Evolutionary conservation across 371 early-diverging fungal genomes (phyloP).

Genomic region (Nematocida ausubeli): DNA sequence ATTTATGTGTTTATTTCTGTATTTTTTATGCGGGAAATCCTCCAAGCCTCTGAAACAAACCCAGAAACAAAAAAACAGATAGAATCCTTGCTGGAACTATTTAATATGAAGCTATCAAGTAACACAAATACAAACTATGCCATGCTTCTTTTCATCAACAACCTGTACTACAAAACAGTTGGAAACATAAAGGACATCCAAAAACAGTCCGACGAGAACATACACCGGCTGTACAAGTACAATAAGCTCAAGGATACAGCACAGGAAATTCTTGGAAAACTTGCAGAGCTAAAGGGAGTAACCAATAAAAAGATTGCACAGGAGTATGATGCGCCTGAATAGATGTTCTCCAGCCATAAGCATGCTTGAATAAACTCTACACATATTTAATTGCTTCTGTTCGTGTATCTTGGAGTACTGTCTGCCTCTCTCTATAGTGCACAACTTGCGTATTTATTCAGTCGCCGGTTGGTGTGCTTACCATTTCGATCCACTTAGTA

Average conservation of each 20-base stretch:
- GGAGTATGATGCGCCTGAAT: constrained; percentile 38
- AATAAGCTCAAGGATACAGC: constrained; percentile 66
- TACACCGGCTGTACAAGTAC: constrained; percentile 61
- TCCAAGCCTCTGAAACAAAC: background rate
- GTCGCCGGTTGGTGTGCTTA: too few species aligned
- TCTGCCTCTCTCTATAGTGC: too few species aligned
- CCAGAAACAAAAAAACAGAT: background rate
- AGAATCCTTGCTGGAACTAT: background rate
- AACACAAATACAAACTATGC: constrained; percentile 6
- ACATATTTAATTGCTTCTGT: background rate
- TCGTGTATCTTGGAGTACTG: background rate
- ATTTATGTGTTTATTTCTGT: too few species aligned
- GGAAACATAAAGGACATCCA: constrained; percentile 41
- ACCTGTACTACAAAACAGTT: background rate
- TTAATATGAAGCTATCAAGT: background rate
- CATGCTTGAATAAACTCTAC: background rate
- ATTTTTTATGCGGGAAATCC: background rate
- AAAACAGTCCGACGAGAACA: constrained; percentile 56
- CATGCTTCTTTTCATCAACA: constrained; percentile 15
- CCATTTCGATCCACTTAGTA: too few species aligned
- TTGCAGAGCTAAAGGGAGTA: constrained; percentile 59
- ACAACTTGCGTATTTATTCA: too few species aligned
- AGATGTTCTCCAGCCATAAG: background rate
- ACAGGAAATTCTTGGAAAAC: constrained; percentile 60
- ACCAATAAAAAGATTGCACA: constrained; percentile 57